A percentile compares a stretch with the other conserved stretches of the same genome.
phyloP scores from a whole-genome alignment of 164 flowering plant species.

The Dillenia turbinata region DNA sequence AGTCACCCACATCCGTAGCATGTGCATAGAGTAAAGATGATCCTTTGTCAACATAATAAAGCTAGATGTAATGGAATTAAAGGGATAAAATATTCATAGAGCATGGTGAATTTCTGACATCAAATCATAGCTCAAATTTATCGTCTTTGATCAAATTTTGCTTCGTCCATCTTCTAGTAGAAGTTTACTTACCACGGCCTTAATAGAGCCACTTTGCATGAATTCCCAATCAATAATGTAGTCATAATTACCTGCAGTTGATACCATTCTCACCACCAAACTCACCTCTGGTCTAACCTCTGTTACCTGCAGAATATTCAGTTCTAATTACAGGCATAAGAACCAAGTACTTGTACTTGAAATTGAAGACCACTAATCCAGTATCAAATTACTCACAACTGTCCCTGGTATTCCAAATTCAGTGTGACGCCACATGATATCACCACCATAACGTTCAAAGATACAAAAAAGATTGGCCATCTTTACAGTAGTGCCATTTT shows the following conservation, averaged over 20 bases:
- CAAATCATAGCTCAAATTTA: neutral
- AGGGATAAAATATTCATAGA: no score
- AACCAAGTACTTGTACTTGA: neutral
- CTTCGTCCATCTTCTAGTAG: neutral
- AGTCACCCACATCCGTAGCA: no score
- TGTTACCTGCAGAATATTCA: conserved; percentile 30
- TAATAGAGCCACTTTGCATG: neutral
- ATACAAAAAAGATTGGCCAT: conserved; percentile 41
- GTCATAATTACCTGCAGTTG: conserved; percentile 63
- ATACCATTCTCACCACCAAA: conserved; percentile 54
- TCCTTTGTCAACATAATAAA: no score
- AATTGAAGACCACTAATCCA: neutral
- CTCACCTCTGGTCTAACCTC: conserved; percentile 42
- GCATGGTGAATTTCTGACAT: neutral
- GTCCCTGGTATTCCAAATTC: conserved; percentile 35
- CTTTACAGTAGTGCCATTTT: conserved; percentile 33
- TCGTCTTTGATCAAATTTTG: neutral
- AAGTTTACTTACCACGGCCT: neutral
- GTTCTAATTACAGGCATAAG: neutral
- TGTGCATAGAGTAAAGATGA: neutral
- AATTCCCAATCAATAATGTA: conserved; percentile 21
- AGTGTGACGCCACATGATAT: conserved; percentile 64
- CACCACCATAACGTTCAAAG: conserved; percentile 53
- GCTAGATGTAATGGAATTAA: neutral
- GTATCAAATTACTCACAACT: conserved; percentile 25